Conservation (phyloP, 1,139 yeast genomes). For the Yamadazyma triangularis region DNA sequence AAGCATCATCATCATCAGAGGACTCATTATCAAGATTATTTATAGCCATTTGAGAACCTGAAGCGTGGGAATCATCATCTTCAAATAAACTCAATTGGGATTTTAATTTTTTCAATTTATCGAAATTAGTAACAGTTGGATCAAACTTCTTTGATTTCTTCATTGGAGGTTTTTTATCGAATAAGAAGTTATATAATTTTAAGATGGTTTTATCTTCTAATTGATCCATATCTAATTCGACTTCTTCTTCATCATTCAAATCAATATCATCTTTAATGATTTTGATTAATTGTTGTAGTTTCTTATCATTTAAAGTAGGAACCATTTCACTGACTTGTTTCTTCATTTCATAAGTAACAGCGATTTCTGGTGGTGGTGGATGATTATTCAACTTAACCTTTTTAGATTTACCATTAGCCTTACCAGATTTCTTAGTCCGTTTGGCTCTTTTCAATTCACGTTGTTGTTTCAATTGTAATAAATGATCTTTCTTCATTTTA, state of each 20-base stretch:
- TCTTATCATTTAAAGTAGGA: constrained; percentile 72
- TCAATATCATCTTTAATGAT: constrained; percentile 86
- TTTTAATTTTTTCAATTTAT: constrained; percentile 80
- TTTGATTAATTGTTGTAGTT: constrained; percentile 76
- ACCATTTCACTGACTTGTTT: constrained; percentile 88
- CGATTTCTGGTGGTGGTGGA: constrained; percentile 12
- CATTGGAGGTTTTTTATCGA: constrained; percentile 49
- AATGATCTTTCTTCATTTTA: constrained; percentile 64
- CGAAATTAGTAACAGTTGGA: constrained; percentile 46
- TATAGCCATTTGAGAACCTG: constrained; percentile 2
- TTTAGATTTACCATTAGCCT: constrained; percentile 12
- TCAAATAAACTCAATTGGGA: constrained; percentile 79
- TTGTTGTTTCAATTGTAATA: constrained; percentile 54
- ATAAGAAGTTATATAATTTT: constrained; percentile 76
- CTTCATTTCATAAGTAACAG: constrained; percentile 93
- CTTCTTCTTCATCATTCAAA: constrained; percentile 72
- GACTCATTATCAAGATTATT: constrained; percentile 24
- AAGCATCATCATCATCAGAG: constrained; percentile 42
- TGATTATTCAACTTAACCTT: constrained; percentile 10
- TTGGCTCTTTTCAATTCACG: constrained; percentile 45
- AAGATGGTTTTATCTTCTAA: constrained; percentile 80
- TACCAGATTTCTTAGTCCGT: constrained; percentile 32
- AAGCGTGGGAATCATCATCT: constrained; percentile 29
- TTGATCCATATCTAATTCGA: constrained; percentile 93
- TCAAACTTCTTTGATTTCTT: constrained; percentile 50